phyloP scores from a whole-genome alignment of 208 protist genomes.

The Blastocrithidia nonstop region DNA sequence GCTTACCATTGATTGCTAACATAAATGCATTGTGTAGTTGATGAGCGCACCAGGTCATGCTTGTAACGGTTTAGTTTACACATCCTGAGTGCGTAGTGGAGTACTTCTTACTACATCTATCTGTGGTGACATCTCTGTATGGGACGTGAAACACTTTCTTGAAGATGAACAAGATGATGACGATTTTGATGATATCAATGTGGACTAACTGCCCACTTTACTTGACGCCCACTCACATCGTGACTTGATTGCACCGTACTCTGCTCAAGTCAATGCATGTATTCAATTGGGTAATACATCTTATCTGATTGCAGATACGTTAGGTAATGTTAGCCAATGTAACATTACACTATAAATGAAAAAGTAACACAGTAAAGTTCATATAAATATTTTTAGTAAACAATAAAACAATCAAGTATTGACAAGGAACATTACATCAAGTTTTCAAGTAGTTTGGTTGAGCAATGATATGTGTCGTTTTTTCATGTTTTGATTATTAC shows the following conservation, averaged over 20 bases:
- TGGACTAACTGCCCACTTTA: conserved; percentile 27
- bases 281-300: not conserved
- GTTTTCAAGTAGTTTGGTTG: too few relatives aligned
- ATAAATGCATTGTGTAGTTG: conserved; percentile 27
- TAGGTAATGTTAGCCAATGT: not conserved
- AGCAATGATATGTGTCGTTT: too few relatives aligned
- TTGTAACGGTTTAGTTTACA: conserved; percentile 39
- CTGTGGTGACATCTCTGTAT: conserved; percentile 59
- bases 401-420: too few relatives aligned
- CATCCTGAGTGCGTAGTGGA: conserved; percentile 16
- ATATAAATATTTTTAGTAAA: too few relatives aligned
- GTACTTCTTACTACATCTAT: conserved; percentile 50
- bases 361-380: too few relatives aligned
- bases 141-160: conserved; percentile 31
- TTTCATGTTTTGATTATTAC: too few relatives aligned
- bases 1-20: not conserved
- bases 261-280: not conserved
- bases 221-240: conserved; percentile 24
- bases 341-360: too few relatives aligned
- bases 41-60: conserved; percentile 44
- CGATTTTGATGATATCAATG: conserved; percentile 13
- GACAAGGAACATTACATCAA: too few relatives aligned
- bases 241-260: conserved; percentile 11
- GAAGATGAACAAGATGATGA: conserved; percentile 3
- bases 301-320: not conserved